These are phyloP conservation scores for Mortierella sp. DNA, from an alignment of 371 early-diverging fungal genomes.

Conservation along the genomic window DNA sequence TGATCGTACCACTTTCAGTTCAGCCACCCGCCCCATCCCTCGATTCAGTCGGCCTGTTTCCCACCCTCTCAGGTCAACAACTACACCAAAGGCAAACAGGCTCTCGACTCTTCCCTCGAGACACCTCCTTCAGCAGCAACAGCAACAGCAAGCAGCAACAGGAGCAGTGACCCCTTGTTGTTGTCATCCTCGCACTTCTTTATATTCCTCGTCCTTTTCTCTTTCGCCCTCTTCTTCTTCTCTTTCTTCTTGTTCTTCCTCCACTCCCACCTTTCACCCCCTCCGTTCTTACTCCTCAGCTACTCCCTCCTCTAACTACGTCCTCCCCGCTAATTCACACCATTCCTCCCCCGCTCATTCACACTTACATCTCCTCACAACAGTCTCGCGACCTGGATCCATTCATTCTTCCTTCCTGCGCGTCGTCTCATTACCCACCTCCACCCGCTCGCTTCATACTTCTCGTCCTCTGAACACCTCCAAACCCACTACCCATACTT, in stretches of 20 bases:
- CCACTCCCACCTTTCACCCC: neutral
- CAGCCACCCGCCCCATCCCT: neutral
- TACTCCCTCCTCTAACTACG: neutral
- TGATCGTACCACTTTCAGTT: neutral
- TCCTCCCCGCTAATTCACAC: slow-evolving; percentile 6
- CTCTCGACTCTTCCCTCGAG: slow-evolving; percentile 7
- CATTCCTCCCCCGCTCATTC: neutral
- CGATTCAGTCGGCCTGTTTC: neutral
- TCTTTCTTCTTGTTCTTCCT: neutral
- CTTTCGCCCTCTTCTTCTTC: slow-evolving; percentile 1
- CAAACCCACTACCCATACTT: neutral
- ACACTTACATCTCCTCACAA: neutral
- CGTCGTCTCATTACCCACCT: slow-evolving; percentile 7
- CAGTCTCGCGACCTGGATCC: slow-evolving; percentile 19
- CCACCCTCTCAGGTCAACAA: neutral
- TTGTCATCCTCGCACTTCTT: slow-evolving; percentile 14
- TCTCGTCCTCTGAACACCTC: neutral
- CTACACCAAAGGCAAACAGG: neutral
- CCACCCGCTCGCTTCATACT: slow-evolving; percentile 9
- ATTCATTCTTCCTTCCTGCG: neutral
- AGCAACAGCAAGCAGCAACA: neutral
- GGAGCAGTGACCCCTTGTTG: neutral
- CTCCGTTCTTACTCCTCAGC: neutral
- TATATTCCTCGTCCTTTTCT: slow-evolving; percentile 1
- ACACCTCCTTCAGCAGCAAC: neutral